Evolutionary conservation across 2,329 filamentous ascomycete genomes (phyloP).

Genomic region (Seiridium unicorne): DNA sequence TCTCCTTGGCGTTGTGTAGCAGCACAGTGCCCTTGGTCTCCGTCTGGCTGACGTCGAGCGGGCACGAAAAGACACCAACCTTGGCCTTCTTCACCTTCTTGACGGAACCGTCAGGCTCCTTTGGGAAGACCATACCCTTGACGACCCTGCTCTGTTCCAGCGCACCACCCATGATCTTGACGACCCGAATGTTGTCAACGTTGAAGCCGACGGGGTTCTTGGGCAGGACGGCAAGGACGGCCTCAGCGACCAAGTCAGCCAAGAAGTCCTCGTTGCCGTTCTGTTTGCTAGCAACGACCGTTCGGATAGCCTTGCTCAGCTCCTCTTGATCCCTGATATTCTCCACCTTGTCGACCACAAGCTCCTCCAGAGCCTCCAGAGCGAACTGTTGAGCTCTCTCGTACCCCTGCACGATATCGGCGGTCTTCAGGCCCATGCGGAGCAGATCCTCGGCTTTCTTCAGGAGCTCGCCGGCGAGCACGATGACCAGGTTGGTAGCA

Average conservation of each 20-base stretch:
- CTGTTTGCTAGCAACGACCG: slow-evolving; percentile 95
- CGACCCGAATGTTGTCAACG: slow-evolving; percentile 96
- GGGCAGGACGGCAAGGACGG: slow-evolving; percentile 81
- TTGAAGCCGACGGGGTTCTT: slow-evolving; percentile 97
- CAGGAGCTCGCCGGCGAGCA: slow-evolving; percentile 90
- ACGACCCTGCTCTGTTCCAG: slow-evolving; percentile 92
- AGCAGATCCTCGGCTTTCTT: slow-evolving; percentile 97
- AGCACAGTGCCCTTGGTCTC: slow-evolving; percentile 99
- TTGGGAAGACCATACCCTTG: slow-evolving; percentile 97
- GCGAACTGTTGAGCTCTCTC: slow-evolving; percentile 92
- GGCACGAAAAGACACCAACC: slow-evolving; percentile 94
- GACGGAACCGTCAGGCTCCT: slow-evolving; percentile 86
- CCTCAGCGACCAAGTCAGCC: slow-evolving; percentile 82
- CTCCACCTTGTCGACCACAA: slow-evolving; percentile 86
- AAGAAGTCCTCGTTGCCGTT: slow-evolving; percentile 89
- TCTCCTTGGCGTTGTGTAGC: slow-evolving; percentile 95
- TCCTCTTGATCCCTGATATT: slow-evolving; percentile 79
- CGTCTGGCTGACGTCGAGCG: slow-evolving; percentile 92
- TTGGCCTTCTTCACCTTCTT: slow-evolving; percentile 93
- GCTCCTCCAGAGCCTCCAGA: slow-evolving; percentile 79
- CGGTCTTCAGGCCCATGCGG: slow-evolving; percentile 96
- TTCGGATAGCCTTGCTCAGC: slow-evolving; percentile 91
- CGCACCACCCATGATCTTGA: slow-evolving; percentile 99
- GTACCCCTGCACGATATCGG: slow-evolving; percentile 93
- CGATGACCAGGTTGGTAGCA: slow-evolving; percentile 94